Evolutionary conservation across 345 rosid species (phyloP), one percentile per base, ranked within the genome.

Genomic region (Eucalyptus pumila): DNA sequence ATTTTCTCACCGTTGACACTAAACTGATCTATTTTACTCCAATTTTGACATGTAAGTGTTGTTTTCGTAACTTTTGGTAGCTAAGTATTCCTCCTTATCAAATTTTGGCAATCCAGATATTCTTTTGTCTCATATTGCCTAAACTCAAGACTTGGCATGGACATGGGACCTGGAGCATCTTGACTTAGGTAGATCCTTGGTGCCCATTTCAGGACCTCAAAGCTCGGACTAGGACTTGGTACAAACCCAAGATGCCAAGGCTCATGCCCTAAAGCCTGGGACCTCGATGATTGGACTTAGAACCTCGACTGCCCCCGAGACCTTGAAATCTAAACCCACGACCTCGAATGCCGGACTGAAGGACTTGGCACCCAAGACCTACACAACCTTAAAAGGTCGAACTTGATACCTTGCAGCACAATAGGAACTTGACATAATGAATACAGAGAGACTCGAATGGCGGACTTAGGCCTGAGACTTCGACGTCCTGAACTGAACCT

Each of bases 1-100:
- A 52, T 1, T 19, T 52, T 19, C 0, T 52, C 0, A 1, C 1
- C 0, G 0, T 19, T 52, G 1, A 0, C 9, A 52, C 2, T 52
- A 7, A 52, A 19, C 0, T 3, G 1, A 7, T 51, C 0, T 0
- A 7, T 17, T 17, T 52, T 52, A 1, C 2, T 19, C 0, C 0
- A 0, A 52, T 19, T 52, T 51, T 51, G 0, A 51, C 1, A 51
- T 0, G 54, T 51, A 16, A 16, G 0, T 16, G 3, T 51, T 0
- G 0, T 0, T 51, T 51, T 51, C 8, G 0, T 51, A 16, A 51
- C 0, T 0, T 51, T 3, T 51, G 21, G 1, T 0, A 15, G 0
- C 0, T 50, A 50, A 50, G 0, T 51, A 0, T 52, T 19, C 9
- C 1, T 0, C 2, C 8, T 6, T 16, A 3, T 2, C 9, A 51